Evolutionary conservation across 139 green algal genomes (phyloP).

Genomic region (Coelastrella sp.): DNA sequence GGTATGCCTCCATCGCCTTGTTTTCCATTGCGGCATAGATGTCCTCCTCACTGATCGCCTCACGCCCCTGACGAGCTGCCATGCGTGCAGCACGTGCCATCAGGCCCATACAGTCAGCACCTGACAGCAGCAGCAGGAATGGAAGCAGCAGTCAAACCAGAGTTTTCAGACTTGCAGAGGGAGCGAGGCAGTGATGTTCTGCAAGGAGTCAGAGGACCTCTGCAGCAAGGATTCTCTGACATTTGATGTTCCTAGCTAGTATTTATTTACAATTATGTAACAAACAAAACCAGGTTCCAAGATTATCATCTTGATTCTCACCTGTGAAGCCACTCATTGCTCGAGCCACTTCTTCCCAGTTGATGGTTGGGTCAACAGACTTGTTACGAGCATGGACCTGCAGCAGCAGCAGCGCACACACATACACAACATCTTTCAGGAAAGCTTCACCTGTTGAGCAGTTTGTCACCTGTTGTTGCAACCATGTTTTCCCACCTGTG

Average conservation of each 20-base stretch:
- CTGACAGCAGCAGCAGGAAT: constrained; percentile 8
- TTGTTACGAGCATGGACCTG: constrained; percentile 90
- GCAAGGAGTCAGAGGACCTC: background rate
- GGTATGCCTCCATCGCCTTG: constrained; percentile 74
- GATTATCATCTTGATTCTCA: background rate
- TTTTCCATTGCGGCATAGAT: constrained; percentile 93
- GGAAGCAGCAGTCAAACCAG: background rate
- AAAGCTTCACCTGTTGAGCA: background rate
- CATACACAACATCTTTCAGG: background rate
- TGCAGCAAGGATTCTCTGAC: background rate
- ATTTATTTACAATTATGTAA: too few species aligned
- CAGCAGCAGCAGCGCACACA: constrained; percentile 14
- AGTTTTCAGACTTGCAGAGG: too few species aligned
- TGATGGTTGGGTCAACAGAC: constrained; percentile 77
- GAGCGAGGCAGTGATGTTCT: background rate
- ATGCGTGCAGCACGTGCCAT: constrained; percentile 89
- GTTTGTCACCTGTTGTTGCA: background rate
- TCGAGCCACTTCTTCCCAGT: constrained; percentile 83
- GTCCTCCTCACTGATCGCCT: constrained; percentile 82
- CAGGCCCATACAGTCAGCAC: constrained; percentile 91
- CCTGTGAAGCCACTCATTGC: constrained; percentile 93
- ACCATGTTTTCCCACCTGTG: too few species aligned
- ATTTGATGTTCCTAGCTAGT: too few species aligned
- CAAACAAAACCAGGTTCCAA: too few species aligned
- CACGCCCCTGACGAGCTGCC: constrained; percentile 75